These are phyloP conservation scores for Leccinum sublutescens DNA, from an alignment of 768 basidiomycete genomes.

Conservation along the genomic window DNA sequence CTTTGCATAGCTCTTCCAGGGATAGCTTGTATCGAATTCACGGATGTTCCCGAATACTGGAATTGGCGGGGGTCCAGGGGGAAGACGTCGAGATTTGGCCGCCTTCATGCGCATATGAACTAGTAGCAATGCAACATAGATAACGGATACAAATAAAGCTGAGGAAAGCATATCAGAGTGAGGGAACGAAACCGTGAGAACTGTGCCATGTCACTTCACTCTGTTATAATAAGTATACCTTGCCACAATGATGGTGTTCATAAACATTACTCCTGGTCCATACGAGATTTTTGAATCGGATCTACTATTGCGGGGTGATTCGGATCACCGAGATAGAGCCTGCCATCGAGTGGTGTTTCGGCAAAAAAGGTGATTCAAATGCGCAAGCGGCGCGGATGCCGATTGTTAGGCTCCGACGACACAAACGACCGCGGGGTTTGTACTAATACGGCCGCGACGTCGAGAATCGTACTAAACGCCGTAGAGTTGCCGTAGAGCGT, in stretches of 20 bases:
- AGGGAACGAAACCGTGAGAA: background rate
- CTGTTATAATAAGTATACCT: background rate
- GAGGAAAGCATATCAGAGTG: constrained; percentile 2
- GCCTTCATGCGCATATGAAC: constrained; percentile 10
- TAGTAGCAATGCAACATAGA: constrained; percentile 12
- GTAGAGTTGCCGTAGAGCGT: too few relatives aligned
- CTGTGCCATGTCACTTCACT: background rate
- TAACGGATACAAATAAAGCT: background rate
- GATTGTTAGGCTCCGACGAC: too few relatives aligned
- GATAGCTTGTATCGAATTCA: constrained; percentile 17
- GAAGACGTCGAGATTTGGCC: constrained; percentile 10
- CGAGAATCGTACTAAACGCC: too few relatives aligned
- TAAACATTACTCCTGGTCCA: background rate
- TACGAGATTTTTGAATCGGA: background rate
- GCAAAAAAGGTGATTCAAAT: too few relatives aligned
- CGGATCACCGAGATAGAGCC: too few relatives aligned
- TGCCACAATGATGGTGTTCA: background rate
- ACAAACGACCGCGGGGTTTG: too few relatives aligned
- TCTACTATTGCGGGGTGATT: background rate
- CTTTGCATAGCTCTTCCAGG: constrained; percentile 22
- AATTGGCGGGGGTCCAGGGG: constrained; percentile 21
- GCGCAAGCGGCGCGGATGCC: too few relatives aligned
- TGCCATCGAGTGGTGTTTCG: too few relatives aligned
- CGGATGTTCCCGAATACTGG: constrained; percentile 23
- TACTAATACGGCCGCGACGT: too few relatives aligned